Evolutionary conservation across 2,329 filamentous ascomycete genomes (phyloP), one percentile per base, ranked within the genome.

Genomic region (Fusarium verrucosum): DNA sequence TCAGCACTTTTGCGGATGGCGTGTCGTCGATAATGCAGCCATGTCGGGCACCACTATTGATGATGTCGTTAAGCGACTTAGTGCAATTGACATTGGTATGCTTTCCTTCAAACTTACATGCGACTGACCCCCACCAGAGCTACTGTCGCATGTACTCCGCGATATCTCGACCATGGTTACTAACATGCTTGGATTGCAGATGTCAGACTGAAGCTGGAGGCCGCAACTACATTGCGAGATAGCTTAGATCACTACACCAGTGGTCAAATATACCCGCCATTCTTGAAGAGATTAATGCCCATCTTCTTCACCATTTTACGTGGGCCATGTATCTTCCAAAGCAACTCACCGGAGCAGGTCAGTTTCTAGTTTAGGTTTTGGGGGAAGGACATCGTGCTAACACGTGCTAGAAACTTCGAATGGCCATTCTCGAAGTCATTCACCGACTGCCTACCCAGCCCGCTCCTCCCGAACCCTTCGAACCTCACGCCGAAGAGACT

Each of bases 341-440:
- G 92, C 76, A 92, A 89, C 72, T 96, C 92, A 3, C 85, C 88
- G 49, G 95, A 99, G 74, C 95, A 98, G 84, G 91, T 93, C 77
- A 75, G 85, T 65, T 38, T 28, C 10, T 20, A 28, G 20, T 28
- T 13, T 20, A 28, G 20, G 16, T 17, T 7, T 17, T 28, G 10
- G 20, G 20, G n/a, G 17, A 35, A 36, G 9, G 10, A 50, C 6
- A 14, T 26, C 14, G 38, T 42, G 42, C 70, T 75, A 56, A 75
- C 50, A 4, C 13, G 3, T 7, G 17, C 36, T 69, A 92, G 88
- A 96, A 93, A 86, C 82, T 99, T 67, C 92, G 95, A 65, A 95
- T 95, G 75, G 96, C 91, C 75, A 86, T 96, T 44, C 89, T 99
- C 69, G 96, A 99, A 78, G 97, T 97, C 69, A 83, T 99, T 26